Evolutionary conservation across 1,284 basidiomycete genomes (phyloP), one percentile per base, ranked within the genome.

Genomic region (Wolfiporia cocos): DNA sequence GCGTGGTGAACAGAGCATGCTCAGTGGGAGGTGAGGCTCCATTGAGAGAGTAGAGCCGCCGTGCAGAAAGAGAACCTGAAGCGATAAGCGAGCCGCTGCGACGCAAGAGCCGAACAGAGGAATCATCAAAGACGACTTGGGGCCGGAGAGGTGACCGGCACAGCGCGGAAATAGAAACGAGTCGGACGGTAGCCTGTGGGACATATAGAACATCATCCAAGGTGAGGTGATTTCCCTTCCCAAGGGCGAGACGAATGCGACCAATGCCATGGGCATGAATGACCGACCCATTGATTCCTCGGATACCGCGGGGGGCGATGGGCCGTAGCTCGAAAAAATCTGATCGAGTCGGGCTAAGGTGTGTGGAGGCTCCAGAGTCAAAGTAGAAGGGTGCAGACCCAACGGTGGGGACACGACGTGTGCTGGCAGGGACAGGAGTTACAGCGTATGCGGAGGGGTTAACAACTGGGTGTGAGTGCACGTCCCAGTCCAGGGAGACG

Each of bases 211-310:
- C 34, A 18, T 34, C 20, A 3, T 34, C 34, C 29, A 46, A 32
- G 6, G 19, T 26, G 20, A 46, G 39, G 17, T 20, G 23, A 7
- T 46, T 38, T 29, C 56, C 54, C 7, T 39, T 31, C 2, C 47
- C 48, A n/a, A 62, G 32, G 4, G 22, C 19, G 1, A 67, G 53
- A 3, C 48, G 40, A 18, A 69, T 55, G 6, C 44, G 47, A 0
- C 66, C 64, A 3, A 62, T 47, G 0, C 59, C 62, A 6, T 55
- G 38, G 1, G 63, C 61, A 12, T 44, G 46, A 28, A 67, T 61
- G 3, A 46, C 42, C 0, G 62, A 60, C 0, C 65, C 58, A 3
- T 60, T 58, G 3, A 67, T 47, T 0, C 65, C 62, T 19, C 49
- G 46, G 3, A 69, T 52, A 0, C 47, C 23, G 2, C 51, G 45